Conservation (phyloP, 2,329 filamentous ascomycete species). For the Aureobasidium vineae region DNA sequence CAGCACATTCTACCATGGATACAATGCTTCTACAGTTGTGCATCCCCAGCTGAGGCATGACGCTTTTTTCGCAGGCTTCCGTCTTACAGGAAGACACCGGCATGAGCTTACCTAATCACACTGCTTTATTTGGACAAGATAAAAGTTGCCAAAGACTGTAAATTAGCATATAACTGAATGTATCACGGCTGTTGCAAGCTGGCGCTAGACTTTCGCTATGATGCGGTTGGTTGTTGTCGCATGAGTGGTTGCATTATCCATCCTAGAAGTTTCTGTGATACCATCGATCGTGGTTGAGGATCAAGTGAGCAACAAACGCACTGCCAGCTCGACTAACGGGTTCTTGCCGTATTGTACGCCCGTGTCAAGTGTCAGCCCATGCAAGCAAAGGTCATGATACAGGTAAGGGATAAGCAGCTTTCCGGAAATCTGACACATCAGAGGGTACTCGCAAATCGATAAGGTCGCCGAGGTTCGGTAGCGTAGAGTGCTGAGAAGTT, state of each 20-base stretch:
- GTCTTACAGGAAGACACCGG: background rate
- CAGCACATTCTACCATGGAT: background rate
- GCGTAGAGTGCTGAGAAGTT: background rate
- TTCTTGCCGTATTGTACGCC: constrained; percentile 17
- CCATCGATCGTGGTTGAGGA: background rate
- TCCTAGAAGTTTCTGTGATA: background rate
- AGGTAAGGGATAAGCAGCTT: background rate
- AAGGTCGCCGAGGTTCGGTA: background rate
- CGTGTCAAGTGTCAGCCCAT: constrained; percentile 19
- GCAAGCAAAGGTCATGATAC: background rate
- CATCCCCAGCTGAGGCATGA: background rate
- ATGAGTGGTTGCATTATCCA: background rate
- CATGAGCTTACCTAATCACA: background rate
- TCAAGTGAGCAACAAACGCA: constrained; percentile 13
- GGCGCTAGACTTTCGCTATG: background rate
- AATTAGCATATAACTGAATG: background rate
- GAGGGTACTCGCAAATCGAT: background rate
- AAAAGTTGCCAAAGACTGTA: background rate
- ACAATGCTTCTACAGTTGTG: background rate
- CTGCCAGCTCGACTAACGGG: constrained; percentile 1
- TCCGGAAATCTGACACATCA: background rate
- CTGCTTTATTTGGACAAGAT: background rate
- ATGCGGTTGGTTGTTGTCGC: background rate
- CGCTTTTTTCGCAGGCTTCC: background rate
- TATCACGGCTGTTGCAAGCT: background rate